Evolutionary conservation across 345 rosid species (phyloP), one percentile per base, ranked within the genome.

Genomic region (Populus tremula): DNA sequence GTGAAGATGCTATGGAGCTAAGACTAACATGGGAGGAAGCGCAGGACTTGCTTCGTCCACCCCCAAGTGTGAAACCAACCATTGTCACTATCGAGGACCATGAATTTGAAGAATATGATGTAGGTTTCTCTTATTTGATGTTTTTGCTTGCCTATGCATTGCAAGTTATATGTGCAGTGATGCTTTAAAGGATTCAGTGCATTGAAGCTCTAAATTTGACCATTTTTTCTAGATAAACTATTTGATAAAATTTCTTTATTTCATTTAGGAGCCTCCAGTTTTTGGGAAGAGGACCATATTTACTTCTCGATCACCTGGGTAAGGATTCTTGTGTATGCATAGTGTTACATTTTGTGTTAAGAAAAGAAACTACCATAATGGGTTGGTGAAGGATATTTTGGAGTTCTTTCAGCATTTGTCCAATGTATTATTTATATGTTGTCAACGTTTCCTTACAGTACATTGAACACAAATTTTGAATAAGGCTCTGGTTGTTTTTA

Each of bases 61-160:
- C 95, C 41, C 93, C 95, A 63, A 79, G 72, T 85, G 86, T 79
- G 75, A 87, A 76, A 72, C 90, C 95, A 74, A 87, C 69, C 78
- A 75, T 90, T 36, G 85, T 89, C 61, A 80, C 89, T 33, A 85
- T 93, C 61, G 98, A 93, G 75, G 98, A 87, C 76, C 85, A 87
- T 82, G 95, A 94, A 77, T 87, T 94, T 80, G 98, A 94, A 86
- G 97, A 92, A 84, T 94, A 87, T 84, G 93, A 94, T 81, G 98
- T 91, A 87, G 76, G 88, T 86, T 59, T 74, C 56, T 69, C 29
- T 6, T 47, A 23, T 41, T 69, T 41, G 43, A 17, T 10, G 2
- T 61, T 77, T 77, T 33, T 49, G 6, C 67, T 59, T 38, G 20
- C 70, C 74, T 29, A 17, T 68, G 47, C 78, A 21, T 17, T 10